Conservation (phyloP, 306 rosid species). For the Ochetophila trinervis region DNA sequence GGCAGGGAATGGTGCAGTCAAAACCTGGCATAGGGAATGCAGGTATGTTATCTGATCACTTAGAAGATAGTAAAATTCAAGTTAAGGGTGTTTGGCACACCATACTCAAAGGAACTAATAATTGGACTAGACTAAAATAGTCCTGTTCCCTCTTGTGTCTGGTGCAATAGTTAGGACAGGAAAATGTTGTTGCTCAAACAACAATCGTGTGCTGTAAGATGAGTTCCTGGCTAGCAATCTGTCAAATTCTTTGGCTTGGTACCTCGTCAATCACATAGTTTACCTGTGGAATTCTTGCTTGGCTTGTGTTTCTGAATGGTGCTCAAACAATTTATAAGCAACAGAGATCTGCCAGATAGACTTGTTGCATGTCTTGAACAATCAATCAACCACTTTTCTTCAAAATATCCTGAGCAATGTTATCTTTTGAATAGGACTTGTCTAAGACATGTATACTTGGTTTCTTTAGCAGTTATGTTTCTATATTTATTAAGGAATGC, state of each 20-base stretch:
- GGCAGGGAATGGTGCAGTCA: conserved; percentile 77
- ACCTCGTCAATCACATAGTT: not conserved
- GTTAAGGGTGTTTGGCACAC: not conserved
- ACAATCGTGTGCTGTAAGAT: not conserved
- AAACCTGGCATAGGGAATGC: conserved; percentile 76
- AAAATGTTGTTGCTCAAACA: too few species aligned
- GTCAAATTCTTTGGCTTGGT: not conserved
- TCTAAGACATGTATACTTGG: not conserved
- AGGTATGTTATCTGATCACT: conserved; percentile 34
- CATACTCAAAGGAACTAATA: not conserved
- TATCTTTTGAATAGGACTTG: not conserved
- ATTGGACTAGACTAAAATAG: not conserved
- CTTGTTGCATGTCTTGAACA: conserved; percentile 7
- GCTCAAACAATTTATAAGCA: too few species aligned
- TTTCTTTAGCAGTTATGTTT: not conserved
- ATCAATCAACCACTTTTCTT: not conserved
- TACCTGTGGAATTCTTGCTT: not conserved
- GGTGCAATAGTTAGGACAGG: too few species aligned
- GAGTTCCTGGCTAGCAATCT: not conserved
- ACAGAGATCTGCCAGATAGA: not conserved
- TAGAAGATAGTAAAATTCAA: not conserved
- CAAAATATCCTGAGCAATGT: not conserved
- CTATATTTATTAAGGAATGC: not conserved
- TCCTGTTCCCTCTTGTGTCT: too few species aligned
- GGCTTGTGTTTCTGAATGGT: not conserved